Base-by-base conservation (phyloP, 2,329 filamentous ascomycete species). In the Kalmusia sp. region DNA sequence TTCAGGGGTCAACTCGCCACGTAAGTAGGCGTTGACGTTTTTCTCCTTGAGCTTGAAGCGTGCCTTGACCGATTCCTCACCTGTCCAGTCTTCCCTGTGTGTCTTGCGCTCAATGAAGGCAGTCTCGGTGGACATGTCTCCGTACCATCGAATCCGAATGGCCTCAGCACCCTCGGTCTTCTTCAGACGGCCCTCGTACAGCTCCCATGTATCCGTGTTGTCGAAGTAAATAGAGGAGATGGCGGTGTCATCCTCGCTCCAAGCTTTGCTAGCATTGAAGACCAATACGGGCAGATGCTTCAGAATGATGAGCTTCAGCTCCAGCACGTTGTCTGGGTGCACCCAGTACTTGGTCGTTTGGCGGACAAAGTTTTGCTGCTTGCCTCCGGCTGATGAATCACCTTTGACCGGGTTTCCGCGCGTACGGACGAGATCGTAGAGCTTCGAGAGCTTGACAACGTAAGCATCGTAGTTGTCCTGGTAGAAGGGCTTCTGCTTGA, bases 301-400 rank as follows among this genome's bases (percentile, higher is more conserved):
- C 47, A 99, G 82, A 70, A 99, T 93, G 70, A 99, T 93, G 74
- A 99, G 87, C 80, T 99, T 99, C 57, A 99, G 78, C 78, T 99
- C 95, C 4, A 95, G 98, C 65, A 99, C 95, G 70, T 99, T 99
- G 76, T 98, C 95, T 2, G 91, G 91, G 70, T 99, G 95, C 39
- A 99, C 95, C 95, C 95, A 99, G 80, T 99, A 99, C 77, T 99
- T 99, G 27, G 95, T 99, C 0, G 95, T 99, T 72, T 98, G 91
- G 54, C 95, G 90, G 57, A 99, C 87, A 71, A 99, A 99, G 80
- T 90, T 98, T 70, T 93, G 93, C 76, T 99, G 95, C 59, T 84
- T 86, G 50, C 93, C 95, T 65, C 95, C 95, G 14, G 95, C 95
- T 6, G 93, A 82, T 63, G 92, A 91, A 75, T 99, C 95, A 52